These are phyloP conservation scores for Cajanus cajan DNA, from an alignment of 306 rosid species.

Conservation along the genomic window DNA sequence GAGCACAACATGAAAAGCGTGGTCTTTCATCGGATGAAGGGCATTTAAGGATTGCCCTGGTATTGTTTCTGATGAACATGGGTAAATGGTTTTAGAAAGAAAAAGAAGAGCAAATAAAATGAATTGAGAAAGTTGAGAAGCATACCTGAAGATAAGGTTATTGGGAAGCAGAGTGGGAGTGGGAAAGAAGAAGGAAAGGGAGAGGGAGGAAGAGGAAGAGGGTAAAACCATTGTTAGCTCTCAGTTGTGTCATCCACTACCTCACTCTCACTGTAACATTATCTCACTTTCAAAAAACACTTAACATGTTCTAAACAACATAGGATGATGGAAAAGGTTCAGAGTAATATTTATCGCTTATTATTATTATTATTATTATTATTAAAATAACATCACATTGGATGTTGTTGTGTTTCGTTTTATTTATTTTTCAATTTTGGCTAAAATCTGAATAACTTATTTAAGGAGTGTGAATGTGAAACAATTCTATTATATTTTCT, in stretches of 20 bases:
- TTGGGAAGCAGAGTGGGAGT: constrained; percentile 35
- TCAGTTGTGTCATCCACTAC: not conserved
- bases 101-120: not conserved
- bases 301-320: not conserved
- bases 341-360: too few species aligned
- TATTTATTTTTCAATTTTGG: not conserved
- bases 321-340: not conserved
- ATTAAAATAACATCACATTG: not conserved
- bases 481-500: too few species aligned
- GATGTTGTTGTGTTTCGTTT: not conserved
- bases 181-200: constrained; percentile 45
- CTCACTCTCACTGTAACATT: constrained; percentile 1
- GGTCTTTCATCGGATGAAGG: constrained; percentile 26
- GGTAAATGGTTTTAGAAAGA: not conserved
- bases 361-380: not conserved
- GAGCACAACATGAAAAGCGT: constrained; percentile 29
- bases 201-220: constrained; percentile 53
- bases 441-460: too few species aligned
- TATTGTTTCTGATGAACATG: constrained; percentile 35
- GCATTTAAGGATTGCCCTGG: constrained; percentile 31
- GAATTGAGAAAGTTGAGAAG: not conserved
- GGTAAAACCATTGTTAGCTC: constrained; percentile 49
- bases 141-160: constrained; percentile 49
- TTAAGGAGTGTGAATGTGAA: too few species aligned
- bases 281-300: constrained; percentile 1